Conservation (phyloP, 305 asterid species). For the Solanum hybrid region DNA sequence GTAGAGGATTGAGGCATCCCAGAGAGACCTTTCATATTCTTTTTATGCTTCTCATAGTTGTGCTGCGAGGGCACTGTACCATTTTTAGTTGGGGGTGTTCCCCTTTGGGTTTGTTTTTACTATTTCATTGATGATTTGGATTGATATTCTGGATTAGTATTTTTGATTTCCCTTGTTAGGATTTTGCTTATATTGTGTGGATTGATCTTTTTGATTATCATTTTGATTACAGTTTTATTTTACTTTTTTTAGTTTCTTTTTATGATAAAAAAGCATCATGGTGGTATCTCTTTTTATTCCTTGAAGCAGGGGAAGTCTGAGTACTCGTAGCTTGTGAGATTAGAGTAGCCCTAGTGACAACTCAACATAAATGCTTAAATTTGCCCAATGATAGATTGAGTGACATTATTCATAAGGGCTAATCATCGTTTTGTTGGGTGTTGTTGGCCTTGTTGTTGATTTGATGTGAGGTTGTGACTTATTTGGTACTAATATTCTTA, state of each 20-base stretch:
- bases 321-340: neutral
- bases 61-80: neutral
- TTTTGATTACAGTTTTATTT: too few species aligned
- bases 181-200: neutral
- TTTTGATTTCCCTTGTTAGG: neutral
- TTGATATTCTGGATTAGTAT: neutral
- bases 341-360: neutral
- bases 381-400: neutral
- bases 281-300: neutral
- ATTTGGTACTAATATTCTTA: neutral
- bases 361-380: neutral
- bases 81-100: neutral
- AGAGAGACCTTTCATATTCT: neutral
- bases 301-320: neutral
- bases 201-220: too few species aligned
- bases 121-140: neutral
- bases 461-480: neutral
- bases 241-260: neutral
- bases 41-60: neutral
- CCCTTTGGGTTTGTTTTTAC: neutral
- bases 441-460: neutral
- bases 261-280: neutral
- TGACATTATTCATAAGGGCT: neutral
- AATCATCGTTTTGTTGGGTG: neutral
- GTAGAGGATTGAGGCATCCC: neutral